Evolutionary conservation across 2,329 filamentous ascomycete species (phyloP).

Genomic region (Colletotrichum somersetense): DNA sequence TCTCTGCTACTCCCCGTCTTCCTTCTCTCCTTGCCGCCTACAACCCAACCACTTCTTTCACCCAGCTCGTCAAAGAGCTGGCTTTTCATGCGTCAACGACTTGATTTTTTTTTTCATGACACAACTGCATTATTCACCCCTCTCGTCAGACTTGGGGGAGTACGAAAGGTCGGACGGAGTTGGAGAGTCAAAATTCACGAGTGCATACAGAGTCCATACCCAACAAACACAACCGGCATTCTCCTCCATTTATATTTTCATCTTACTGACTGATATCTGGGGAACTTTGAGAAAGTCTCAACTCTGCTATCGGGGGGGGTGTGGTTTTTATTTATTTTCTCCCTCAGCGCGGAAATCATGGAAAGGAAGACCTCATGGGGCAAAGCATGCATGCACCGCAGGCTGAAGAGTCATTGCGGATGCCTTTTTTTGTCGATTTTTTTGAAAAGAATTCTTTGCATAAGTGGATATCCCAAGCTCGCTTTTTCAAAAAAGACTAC

Average conservation of each 20-base stretch:
- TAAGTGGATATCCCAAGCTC: slow-evolving; percentile 36
- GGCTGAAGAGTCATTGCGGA: neutral
- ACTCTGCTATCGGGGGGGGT: neutral
- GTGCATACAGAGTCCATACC: neutral
- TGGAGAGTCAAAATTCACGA: neutral
- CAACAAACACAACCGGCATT: slow-evolving; percentile 7
- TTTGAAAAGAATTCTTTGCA: slow-evolving; percentile 19
- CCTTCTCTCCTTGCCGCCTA: neutral
- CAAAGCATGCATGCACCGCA: slow-evolving; percentile 1
- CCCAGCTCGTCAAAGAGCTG: neutral
- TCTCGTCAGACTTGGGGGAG: slow-evolving; percentile 6
- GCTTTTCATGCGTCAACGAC: slow-evolving; percentile 5
- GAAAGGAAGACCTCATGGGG: neutral
- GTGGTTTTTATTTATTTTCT: neutral
- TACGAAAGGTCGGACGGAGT: slow-evolving; percentile 17
- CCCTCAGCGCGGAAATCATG: neutral
- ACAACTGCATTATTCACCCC: slow-evolving; percentile 17
- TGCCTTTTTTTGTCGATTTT: neutral
- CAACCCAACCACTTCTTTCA: neutral
- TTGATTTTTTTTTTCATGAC: slow-evolving; percentile 9
- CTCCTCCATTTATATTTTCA: neutral
- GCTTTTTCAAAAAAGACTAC: slow-evolving; percentile 11
- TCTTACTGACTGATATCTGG: neutral
- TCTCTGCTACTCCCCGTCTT: too few species aligned
- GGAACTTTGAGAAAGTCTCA: neutral